Evolutionary conservation across 768 basidiomycete genomes (phyloP), one percentile per base, ranked within the genome.

Genomic region (Paxillus rubicundulus): DNA sequence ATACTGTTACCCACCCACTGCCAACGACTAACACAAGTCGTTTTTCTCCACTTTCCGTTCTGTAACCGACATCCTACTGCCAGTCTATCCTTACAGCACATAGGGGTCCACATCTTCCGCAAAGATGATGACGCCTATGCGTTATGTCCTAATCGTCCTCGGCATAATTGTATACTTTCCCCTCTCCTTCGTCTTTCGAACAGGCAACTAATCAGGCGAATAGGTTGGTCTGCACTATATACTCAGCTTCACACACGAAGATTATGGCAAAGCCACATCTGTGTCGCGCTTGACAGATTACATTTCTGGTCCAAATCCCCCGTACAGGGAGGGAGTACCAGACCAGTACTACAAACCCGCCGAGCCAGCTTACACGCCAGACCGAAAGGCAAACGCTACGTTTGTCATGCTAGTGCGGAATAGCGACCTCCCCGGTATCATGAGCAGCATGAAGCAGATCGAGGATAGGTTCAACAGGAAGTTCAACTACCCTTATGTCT

Each of bases 381-480:
- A 71, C n/a, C 76, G 84, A 36, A 90, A 81, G 64, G 89, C 88
- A 3, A 92, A 90, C 64, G 92, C 92, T 21, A 83, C 81, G 4
- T 86, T 93, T 63, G 91, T 92, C 45, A 80, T 92, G 58, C 81
- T 98, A 40, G 85, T 81, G 36, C 76, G 86, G 38, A 90, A 89
- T 63, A 70, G 72, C 30, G 87, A 90, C 53, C 58, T 86, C 7
- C 57, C 76, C n/a, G 76, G 78, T 16, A 79, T 85, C 40, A 69
- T 87, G 48, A 70, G 72, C 36, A 86, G 85, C 56, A 83, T 93
- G 58, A 79, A 79, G 56, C 80, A 87, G 66, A 70, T 92, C 71
- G 96, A 98, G 71, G 87, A 91, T 64, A 75, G 87, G 37, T 97
- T 97, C 74, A 98, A 98, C 70, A 72, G 75, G 40, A 80, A 77